Conservation (phyloP, 2,329 filamentous ascomycete genomes). For the Ceratocystis cacaofunesta region DNA sequence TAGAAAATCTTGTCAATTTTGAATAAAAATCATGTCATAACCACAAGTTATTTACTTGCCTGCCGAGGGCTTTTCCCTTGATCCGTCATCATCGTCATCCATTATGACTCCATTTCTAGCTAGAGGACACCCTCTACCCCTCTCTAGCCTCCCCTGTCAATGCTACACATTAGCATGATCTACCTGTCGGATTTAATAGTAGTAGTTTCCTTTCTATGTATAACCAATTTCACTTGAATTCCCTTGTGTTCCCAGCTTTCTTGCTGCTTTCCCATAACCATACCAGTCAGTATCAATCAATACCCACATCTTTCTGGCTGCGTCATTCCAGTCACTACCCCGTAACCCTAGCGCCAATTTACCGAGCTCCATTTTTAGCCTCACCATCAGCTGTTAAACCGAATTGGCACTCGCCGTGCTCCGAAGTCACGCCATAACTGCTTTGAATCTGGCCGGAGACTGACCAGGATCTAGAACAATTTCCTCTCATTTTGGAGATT, state of each 20-base stretch:
- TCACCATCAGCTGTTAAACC: background rate
- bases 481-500: background rate
- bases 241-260: background rate
- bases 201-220: no score
- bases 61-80: background rate
- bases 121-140: background rate
- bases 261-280: background rate
- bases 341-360: constrained; percentile 2
- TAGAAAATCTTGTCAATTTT: background rate
- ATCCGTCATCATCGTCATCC: background rate
- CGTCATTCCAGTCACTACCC: background rate
- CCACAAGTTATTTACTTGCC: background rate
- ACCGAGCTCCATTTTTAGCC: background rate
- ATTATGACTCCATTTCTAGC: background rate
- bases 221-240: background rate
- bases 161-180: no score
- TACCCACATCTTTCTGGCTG: background rate
- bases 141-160: background rate
- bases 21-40: background rate
- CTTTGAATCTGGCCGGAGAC: background rate
- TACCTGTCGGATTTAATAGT: no score
- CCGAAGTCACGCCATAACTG: background rate
- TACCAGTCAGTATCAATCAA: background rate
- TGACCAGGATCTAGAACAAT: background rate
- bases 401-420: background rate